Evolutionary conservation across 2,329 filamentous ascomycete genomes (phyloP).

Genomic region (Aspergillus clavatus): DNA sequence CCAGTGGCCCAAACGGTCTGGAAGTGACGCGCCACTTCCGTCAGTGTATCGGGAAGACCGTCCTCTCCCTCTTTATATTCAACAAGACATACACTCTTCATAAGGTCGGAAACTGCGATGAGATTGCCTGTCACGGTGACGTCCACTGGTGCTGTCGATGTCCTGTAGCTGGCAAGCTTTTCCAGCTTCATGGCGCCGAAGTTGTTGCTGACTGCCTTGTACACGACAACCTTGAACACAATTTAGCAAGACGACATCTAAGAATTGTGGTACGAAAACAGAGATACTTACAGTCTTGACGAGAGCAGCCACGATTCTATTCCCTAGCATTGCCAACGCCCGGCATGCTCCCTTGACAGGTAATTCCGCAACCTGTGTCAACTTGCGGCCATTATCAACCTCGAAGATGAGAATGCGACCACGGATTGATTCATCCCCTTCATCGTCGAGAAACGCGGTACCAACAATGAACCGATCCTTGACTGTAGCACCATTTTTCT

Average conservation of each 20-base stretch:
- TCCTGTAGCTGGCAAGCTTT: slow-evolving; percentile 71
- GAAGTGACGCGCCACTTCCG: slow-evolving; percentile 73
- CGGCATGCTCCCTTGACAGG: slow-evolving; percentile 75
- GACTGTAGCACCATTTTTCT: slow-evolving; percentile 46
- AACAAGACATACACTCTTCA: slow-evolving; percentile 83
- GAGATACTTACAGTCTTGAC: slow-evolving; percentile 67
- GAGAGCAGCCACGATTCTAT: slow-evolving; percentile 78
- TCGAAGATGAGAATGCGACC: slow-evolving; percentile 84
- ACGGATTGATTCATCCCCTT: slow-evolving; percentile 51
- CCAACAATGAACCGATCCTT: slow-evolving; percentile 84
- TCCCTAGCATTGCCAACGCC: slow-evolving; percentile 67
- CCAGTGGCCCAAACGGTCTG: slow-evolving; percentile 79
- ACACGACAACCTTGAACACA: slow-evolving; percentile 52
- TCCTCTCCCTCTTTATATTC: slow-evolving; percentile 60
- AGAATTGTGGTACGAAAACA: background rate
- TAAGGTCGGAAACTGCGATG: slow-evolving; percentile 84
- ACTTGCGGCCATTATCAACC: slow-evolving; percentile 62
- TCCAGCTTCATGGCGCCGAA: slow-evolving; percentile 50
- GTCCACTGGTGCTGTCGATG: slow-evolving; percentile 78
- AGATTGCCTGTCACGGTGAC: slow-evolving; percentile 67
- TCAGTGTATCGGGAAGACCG: slow-evolving; percentile 58
- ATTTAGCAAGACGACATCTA: slow-evolving; percentile 13
- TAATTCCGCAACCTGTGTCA: slow-evolving; percentile 67
- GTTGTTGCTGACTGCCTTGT: slow-evolving; percentile 42
- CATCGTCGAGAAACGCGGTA: slow-evolving; percentile 69